These are phyloP conservation scores for Alternaria burnsii DNA, from an alignment of 2,329 filamentous ascomycete genomes.

Conservation along the genomic window DNA sequence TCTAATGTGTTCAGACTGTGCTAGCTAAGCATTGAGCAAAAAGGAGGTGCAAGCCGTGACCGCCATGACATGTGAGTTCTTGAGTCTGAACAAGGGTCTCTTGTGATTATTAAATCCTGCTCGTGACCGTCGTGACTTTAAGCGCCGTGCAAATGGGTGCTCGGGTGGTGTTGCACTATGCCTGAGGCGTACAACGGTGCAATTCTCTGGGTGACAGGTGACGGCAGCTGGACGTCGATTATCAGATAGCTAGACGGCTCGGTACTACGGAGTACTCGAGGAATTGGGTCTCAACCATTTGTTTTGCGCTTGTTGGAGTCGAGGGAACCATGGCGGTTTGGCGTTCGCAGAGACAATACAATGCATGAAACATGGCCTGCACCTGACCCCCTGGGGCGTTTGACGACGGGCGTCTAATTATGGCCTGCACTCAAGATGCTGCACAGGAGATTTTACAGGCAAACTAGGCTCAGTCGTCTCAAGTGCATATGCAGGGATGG, in stretches of 20 bases:
- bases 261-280: background rate
- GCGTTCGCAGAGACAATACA: conserved; percentile 5
- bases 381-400: conserved; percentile 30
- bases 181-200: conserved; percentile 8
- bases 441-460: conserved; percentile 16
- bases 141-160: conserved; percentile 8
- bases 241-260: background rate
- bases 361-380: conserved; percentile 10
- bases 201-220: background rate
- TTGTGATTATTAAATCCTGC: background rate
- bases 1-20: background rate
- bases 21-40: background rate
- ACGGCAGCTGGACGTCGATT: conserved; percentile 1
- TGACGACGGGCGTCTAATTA: conserved; percentile 33
- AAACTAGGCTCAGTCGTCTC: conserved; percentile 11
- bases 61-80: background rate
- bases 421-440: conserved; percentile 18
- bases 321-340: conserved; percentile 11
- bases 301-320: conserved; percentile 10
- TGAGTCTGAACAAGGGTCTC: background rate
- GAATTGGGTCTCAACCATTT: background rate
- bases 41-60: conserved; percentile 5
- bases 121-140: conserved; percentile 7
- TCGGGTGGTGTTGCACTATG: conserved; percentile 11
- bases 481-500: conserved; percentile 16